Evolutionary conservation across 1,284 basidiomycete genomes (phyloP).

Genomic region (Sanghuangporus sanghuang): DNA sequence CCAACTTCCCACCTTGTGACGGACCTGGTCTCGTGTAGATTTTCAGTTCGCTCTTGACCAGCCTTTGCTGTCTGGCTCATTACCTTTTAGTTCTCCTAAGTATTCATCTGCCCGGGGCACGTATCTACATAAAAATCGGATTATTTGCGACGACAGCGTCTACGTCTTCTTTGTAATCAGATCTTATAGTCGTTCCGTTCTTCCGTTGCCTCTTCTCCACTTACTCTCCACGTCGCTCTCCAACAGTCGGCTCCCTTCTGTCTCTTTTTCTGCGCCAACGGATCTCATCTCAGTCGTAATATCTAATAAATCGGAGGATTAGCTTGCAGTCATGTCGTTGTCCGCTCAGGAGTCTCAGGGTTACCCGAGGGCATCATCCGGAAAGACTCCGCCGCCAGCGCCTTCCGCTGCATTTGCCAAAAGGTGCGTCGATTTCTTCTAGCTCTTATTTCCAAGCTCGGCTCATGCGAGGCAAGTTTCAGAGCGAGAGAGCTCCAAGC

Average conservation of each 20-base stretch:
- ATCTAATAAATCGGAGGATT: conserved; percentile 69
- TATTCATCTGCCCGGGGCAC: conserved; percentile 18
- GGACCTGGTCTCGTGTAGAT: background rate
- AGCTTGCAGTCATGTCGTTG: conserved; percentile 78
- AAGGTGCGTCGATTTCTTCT: conserved; percentile 45
- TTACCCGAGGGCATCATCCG: conserved; percentile 74
- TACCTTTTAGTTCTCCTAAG: conserved; percentile 14
- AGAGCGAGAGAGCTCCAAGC: conserved; percentile 81
- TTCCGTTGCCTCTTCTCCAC: background rate
- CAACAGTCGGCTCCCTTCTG: conserved; percentile 2
- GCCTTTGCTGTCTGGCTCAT: conserved; percentile 7
- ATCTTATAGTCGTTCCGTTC: conserved; percentile 16
- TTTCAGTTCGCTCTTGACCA: conserved; percentile 3
- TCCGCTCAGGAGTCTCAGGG: conserved; percentile 73
- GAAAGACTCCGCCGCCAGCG: conserved; percentile 84
- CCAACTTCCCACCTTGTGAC: conserved; percentile 10
- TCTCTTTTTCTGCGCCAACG: conserved; percentile 21
- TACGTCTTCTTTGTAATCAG: conserved; percentile 17
- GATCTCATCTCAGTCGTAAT: conserved; percentile 58
- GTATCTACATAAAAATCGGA: conserved; percentile 17
- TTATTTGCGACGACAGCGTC: conserved; percentile 15
- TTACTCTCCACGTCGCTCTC: conserved; percentile 1
- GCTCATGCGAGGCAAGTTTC: conserved; percentile 20
- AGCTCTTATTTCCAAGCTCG: conserved; percentile 11
- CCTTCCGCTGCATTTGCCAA: conserved; percentile 86